Conservation (phyloP, 1,284 basidiomycete genomes). For the Quambalaria eucalypti region DNA sequence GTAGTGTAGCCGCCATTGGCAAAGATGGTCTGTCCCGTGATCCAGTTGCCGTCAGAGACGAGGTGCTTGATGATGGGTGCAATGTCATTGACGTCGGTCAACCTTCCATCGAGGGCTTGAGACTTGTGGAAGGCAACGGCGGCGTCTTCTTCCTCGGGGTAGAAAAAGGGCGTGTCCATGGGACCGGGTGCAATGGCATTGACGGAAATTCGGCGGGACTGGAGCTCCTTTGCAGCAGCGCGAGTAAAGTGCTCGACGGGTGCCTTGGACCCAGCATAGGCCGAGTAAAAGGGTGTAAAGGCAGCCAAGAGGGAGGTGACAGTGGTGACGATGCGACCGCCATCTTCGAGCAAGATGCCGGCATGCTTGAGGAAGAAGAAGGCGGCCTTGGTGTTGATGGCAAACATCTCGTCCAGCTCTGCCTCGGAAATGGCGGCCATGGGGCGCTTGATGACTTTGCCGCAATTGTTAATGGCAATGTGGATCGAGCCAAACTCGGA, state of each 20-base stretch:
- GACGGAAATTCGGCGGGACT: constrained; percentile 3
- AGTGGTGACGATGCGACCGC: constrained; percentile 5
- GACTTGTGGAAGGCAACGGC: constrained; percentile 3
- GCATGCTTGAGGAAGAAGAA: constrained; percentile 8
- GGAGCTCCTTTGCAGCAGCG: not conserved
- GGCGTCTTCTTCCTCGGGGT: not conserved
- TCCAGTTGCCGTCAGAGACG: not conserved
- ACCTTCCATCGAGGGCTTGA: not conserved
- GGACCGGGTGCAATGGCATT: constrained; percentile 3
- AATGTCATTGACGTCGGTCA: constrained; percentile 2
- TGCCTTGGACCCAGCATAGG: constrained; percentile 7
- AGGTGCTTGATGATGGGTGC: constrained; percentile 1
- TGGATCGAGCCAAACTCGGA: constrained; percentile 2
- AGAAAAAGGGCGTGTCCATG: constrained; percentile 5
- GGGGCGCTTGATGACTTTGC: constrained; percentile 8
- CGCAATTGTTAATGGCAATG: constrained; percentile 8
- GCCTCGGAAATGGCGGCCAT: constrained; percentile 5
- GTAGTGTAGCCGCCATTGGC: constrained; percentile 3
- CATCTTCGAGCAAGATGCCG: not conserved
- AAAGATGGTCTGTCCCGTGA: constrained; percentile 4
- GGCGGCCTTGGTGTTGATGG: constrained; percentile 6
- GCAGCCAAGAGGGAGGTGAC: constrained; percentile 4
- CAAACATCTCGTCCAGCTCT: constrained; percentile 9
- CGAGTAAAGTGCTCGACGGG: constrained; percentile 6
- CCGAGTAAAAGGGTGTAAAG: constrained; percentile 1